phyloP scores from a whole-genome alignment of 257 asterid species.

The Dorcoceras hygrometricum region DNA sequence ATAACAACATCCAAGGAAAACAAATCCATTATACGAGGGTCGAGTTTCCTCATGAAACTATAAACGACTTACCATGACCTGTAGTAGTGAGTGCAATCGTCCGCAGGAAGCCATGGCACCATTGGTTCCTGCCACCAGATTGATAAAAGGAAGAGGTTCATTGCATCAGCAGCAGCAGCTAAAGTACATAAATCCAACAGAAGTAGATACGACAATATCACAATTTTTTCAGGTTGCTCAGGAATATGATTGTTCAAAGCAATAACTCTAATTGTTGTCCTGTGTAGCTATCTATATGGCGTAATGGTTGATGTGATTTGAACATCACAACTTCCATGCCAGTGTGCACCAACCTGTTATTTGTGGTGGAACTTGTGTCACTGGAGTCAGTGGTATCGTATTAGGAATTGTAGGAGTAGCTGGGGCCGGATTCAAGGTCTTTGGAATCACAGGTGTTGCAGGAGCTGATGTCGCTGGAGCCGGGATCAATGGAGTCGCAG shows the following conservation, averaged over 20 bases:
- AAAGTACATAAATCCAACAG: background rate
- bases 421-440: constrained; percentile 15
- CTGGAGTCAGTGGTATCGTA: background rate
- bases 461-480: constrained; percentile 10
- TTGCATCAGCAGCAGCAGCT: background rate
- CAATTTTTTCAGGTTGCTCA: background rate
- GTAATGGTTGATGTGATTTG: too few species aligned
- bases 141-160: constrained; percentile 3
- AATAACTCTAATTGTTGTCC: background rate
- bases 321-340: background rate
- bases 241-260: background rate
- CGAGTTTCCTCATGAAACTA: background rate
- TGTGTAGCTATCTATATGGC: too few species aligned
- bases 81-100: constrained; percentile 14
- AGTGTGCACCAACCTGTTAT: background rate
- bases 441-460: constrained; percentile 26
- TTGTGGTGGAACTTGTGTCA: background rate
- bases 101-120: constrained; percentile 18
- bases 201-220: background rate
- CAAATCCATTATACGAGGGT: background rate
- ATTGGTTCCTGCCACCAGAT: constrained; percentile 11
- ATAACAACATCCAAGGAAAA: background rate
- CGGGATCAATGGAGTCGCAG: constrained; percentile 21
- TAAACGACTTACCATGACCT: constrained; percentile 21
- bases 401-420: constrained; percentile 25